Conservation (phyloP, 176 grass and related monocot species). For the Poa pratensis region DNA sequence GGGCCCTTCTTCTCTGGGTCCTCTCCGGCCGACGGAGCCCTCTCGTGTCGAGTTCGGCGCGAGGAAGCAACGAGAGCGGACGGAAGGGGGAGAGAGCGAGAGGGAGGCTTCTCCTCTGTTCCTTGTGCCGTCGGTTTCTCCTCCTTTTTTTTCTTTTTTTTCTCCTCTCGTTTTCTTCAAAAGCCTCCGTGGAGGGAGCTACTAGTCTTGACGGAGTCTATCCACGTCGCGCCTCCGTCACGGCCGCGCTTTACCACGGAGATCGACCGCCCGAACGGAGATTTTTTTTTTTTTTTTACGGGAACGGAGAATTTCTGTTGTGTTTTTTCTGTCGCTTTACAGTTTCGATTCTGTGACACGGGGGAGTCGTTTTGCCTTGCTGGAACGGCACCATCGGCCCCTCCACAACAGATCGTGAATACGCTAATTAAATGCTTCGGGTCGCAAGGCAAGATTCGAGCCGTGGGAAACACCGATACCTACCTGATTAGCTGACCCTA, state of each 20-base stretch:
- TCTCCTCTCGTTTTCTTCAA: background rate
- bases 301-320: too few relatives aligned
- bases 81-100: background rate
- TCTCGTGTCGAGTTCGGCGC: constrained; percentile 17
- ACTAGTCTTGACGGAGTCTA: too few relatives aligned
- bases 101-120: background rate
- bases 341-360: background rate
- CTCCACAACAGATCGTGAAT: background rate
- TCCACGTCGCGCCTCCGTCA: background rate
- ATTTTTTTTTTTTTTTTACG: too few relatives aligned
- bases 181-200: too few relatives aligned
- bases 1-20: background rate
- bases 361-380: background rate
- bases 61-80: constrained; percentile 22
- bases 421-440: background rate
- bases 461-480: too few relatives aligned
- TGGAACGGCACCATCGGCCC: background rate
- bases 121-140: background rate
- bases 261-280: background rate
- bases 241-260: background rate
- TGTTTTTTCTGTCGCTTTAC: background rate
- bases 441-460: background rate
- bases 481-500: too few relatives aligned
- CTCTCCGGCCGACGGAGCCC: background rate
- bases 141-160: background rate